A percentile compares a stretch with the other conserved stretches of the same genome.
These are phyloP conservation scores for Stagonosporopsis vannaccii DNA, from an alignment of 2,329 filamentous ascomycete genomes.

Conservation along the genomic window DNA sequence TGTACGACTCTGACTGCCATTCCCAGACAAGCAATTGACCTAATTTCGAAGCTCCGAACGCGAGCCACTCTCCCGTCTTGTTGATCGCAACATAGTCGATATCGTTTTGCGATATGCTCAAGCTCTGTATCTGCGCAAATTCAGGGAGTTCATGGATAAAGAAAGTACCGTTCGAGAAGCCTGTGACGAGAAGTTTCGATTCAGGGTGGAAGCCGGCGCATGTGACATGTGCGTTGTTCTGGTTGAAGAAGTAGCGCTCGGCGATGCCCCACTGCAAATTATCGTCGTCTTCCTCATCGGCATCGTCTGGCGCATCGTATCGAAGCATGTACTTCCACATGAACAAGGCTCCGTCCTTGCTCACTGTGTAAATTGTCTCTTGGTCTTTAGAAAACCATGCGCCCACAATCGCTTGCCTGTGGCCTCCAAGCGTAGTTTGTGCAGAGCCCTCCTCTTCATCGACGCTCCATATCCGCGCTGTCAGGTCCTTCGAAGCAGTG, in stretches of 20 bases:
- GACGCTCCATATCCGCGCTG: slow-evolving; percentile 92
- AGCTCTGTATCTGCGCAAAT: slow-evolving; percentile 92
- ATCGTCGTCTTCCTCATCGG: slow-evolving; percentile 66
- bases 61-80: slow-evolving; percentile 93
- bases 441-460: slow-evolving; percentile 85
- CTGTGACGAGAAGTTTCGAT: slow-evolving; percentile 91
- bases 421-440: slow-evolving; percentile 88
- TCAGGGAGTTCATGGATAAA: slow-evolving; percentile 94
- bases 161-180: slow-evolving; percentile 94
- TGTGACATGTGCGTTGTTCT: slow-evolving; percentile 83
- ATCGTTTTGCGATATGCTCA: slow-evolving; percentile 94
- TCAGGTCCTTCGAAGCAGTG: slow-evolving; percentile 89
- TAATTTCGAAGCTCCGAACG: slow-evolving; percentile 92
- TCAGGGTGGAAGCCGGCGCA: slow-evolving; percentile 89
- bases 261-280: slow-evolving; percentile 89
- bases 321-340: slow-evolving; percentile 83
- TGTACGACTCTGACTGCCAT: slow-evolving; percentile 99
- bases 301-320: slow-evolving; percentile 61
- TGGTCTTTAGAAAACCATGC: slow-evolving; percentile 97
- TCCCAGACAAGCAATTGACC: slow-evolving; percentile 99
- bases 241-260: slow-evolving; percentile 93
- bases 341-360: slow-evolving; percentile 96
- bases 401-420: slow-evolving; percentile 87
- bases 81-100: slow-evolving; percentile 97
- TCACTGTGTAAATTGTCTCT: slow-evolving; percentile 94